Conservation (phyloP, 805 yeast genomes). For the Wickerhamomyces mucosus region DNA sequence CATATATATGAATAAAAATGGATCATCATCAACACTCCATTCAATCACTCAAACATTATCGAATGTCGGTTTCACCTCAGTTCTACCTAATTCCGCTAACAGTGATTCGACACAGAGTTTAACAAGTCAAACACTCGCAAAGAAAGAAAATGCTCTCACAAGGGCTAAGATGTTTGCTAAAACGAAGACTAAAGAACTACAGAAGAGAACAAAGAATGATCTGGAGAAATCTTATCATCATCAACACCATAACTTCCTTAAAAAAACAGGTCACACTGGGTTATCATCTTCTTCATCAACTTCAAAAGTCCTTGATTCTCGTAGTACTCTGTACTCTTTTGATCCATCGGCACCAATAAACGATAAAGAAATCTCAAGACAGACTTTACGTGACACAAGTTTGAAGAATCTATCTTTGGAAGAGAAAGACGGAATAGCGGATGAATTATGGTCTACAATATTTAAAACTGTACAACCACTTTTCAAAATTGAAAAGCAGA, state of each 20-base stretch:
- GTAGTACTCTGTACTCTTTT: slow-evolving; percentile 28
- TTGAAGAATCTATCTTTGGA: slow-evolving; percentile 21
- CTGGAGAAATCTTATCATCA: slow-evolving; percentile 3
- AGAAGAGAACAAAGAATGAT: slow-evolving; percentile 8
- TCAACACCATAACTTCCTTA: slow-evolving; percentile 15
- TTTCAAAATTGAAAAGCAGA: slow-evolving; percentile 33
- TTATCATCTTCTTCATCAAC: slow-evolving; percentile 30
- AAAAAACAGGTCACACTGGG: slow-evolving; percentile 14
- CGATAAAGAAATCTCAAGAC: slow-evolving; percentile 20
- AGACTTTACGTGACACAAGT: slow-evolving; percentile 23
- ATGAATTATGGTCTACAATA: slow-evolving; percentile 41
- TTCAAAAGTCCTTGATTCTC: slow-evolving; percentile 23
- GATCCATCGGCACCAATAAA: slow-evolving; percentile 17
- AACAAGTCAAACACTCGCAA: slow-evolving; percentile 11
- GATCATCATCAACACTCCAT: slow-evolving; percentile 17
- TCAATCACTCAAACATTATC: slow-evolving; percentile 18
- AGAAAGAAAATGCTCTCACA: slow-evolving; percentile 14
- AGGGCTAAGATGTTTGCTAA: slow-evolving; percentile 20
- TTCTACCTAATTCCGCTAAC: slow-evolving; percentile 7
- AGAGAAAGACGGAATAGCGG: slow-evolving; percentile 32
- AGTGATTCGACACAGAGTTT: slow-evolving; percentile 1
- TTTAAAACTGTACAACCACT: slow-evolving; percentile 33
- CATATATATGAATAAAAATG: slow-evolving; percentile 10
- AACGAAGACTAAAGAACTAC: slow-evolving; percentile 18
- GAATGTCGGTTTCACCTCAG: slow-evolving; percentile 19